phyloP scores from a whole-genome alignment of 2,329 filamentous ascomycete genomes.

The Sarocladium strictum region DNA sequence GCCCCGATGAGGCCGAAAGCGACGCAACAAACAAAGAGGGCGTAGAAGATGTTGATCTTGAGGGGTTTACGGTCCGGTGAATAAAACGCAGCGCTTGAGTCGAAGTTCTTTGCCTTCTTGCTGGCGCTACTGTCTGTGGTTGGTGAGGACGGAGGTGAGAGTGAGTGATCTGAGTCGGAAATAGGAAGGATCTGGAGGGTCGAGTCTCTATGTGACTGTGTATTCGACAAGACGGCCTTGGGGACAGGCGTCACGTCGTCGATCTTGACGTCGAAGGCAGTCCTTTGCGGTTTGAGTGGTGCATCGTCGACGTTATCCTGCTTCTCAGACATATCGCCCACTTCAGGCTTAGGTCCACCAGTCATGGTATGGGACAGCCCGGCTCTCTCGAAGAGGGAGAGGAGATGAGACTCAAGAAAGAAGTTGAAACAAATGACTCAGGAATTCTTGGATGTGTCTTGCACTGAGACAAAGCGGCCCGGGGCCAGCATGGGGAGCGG shows the following conservation, averaged over 20 bases:
- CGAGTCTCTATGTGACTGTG: neutral
- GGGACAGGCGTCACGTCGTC: neutral
- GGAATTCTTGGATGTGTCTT: neutral
- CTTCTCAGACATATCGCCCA: neutral
- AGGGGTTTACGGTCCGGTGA: slow-evolving; percentile 1
- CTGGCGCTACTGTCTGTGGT: neutral
- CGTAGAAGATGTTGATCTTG: slow-evolving; percentile 8
- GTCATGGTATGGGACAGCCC: neutral
- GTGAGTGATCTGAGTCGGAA: neutral
- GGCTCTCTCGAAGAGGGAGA: neutral
- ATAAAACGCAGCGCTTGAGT: neutral
- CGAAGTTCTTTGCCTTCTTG: neutral
- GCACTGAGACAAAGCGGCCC: neutral
- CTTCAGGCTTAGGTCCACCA: neutral
- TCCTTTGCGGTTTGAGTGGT: neutral
- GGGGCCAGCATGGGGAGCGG: neutral
- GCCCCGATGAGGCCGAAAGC: slow-evolving; percentile 9
- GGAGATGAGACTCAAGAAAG: neutral
- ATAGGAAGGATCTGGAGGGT: neutral
- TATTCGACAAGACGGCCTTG: neutral
- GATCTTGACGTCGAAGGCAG: neutral
- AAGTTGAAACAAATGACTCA: neutral
- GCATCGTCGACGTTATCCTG: neutral
- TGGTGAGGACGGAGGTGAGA: neutral
- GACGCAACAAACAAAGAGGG: slow-evolving; percentile 4